phyloP scores from a whole-genome alignment of 2,329 filamentous ascomycete species.

The Ceratocystis alfenasii region DNA sequence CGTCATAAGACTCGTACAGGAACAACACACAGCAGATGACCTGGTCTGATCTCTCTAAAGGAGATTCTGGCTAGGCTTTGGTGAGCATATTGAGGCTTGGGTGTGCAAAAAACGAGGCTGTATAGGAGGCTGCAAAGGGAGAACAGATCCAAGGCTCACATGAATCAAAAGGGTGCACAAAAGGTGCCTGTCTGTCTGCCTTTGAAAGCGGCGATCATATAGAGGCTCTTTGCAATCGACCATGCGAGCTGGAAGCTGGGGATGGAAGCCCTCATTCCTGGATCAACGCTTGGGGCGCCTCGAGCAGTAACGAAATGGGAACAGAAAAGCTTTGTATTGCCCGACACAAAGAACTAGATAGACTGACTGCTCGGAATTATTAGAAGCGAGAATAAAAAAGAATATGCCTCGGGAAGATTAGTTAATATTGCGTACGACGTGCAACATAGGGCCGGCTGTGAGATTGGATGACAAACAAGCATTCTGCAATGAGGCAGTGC shows the following conservation, averaged over 20 bases:
- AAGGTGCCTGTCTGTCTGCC: not conserved
- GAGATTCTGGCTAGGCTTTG: no score
- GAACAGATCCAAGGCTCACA: not conserved
- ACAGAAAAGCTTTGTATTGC: not conserved
- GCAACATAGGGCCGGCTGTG: not conserved
- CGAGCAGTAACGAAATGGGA: not conserved
- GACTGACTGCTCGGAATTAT: not conserved
- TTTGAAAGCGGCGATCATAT: not conserved
- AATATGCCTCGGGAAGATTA: not conserved
- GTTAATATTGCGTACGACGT: not conserved
- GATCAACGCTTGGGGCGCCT: not conserved
- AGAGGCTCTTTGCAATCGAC: not conserved
- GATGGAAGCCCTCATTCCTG: not conserved
- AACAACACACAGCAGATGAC: not conserved
- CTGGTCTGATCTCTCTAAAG: no score
- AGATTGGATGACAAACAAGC: constrained; percentile 10
- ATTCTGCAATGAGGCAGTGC: constrained; percentile 5
- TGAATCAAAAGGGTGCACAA: not conserved
- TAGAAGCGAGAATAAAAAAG: not conserved
- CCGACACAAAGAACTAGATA: not conserved
- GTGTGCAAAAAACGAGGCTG: not conserved
- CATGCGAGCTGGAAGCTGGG: not conserved
- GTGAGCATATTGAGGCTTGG: no score
- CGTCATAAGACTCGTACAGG: not conserved
- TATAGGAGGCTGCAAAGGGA: not conserved